Conservation (phyloP, 2,329 filamentous ascomycete genomes). For the Fonsecaea monophora region DNA sequence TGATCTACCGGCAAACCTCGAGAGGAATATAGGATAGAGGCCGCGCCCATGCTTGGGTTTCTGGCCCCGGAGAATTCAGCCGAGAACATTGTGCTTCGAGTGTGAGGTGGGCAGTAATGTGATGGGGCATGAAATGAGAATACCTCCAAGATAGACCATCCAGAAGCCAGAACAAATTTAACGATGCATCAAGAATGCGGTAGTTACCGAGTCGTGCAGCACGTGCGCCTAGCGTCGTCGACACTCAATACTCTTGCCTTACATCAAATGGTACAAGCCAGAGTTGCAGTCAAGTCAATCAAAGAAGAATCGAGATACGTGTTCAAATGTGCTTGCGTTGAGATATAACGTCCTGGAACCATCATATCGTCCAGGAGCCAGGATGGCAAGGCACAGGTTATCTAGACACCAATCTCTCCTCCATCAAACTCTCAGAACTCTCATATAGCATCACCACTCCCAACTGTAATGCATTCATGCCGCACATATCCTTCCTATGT, state of each 20-base stretch:
- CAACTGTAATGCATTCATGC: conserved; percentile 12
- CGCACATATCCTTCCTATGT: conserved; percentile 18
- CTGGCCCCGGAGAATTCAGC: neutral
- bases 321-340: conserved; percentile 21
- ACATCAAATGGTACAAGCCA: neutral
- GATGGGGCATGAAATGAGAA: neutral
- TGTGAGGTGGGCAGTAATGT: neutral
- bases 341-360: neutral
- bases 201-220: neutral
- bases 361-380: conserved; percentile 10
- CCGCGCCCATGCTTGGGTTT: neutral
- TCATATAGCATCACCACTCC: neutral
- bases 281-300: neutral
- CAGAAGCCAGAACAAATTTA: neutral
- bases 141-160: neutral
- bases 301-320: neutral
- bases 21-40: neutral
- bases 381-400: conserved; percentile 9
- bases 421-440: neutral
- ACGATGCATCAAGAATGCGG: neutral
- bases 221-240: neutral
- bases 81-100: neutral
- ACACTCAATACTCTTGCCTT: neutral
- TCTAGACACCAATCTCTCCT: conserved; percentile 1
- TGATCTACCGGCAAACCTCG: neutral